Evolutionary conservation across 2,329 filamentous ascomycete species (phyloP), one percentile per base, ranked within the genome.

Genomic region (Fusarium incarnatum): DNA sequence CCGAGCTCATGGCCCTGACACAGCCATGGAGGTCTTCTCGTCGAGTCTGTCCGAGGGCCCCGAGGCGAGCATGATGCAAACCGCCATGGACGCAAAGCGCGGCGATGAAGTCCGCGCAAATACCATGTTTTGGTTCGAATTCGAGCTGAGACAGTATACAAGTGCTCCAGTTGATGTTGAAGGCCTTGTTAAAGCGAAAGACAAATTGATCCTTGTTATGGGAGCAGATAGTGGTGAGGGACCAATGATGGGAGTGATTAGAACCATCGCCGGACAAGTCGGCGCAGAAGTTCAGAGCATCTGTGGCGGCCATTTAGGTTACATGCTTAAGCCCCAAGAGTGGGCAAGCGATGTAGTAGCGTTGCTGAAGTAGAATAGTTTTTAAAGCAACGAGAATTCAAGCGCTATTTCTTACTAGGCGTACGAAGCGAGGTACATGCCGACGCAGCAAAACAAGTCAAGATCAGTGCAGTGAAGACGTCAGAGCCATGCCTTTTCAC

Each of bases 381-480:
- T 22, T 8, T 25, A 25, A 5, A 25, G 25, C 25, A 25, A 25
- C 25, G 25, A 9, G 6, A 25, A 2, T 8, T 4, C 30, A 2
- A 16, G 30, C 30, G 3, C 4, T 8, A 9, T 18, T 7, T 18
- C 9, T 10, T 18, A 34, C 16, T 10, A 10, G 16, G 16, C 2
- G 23, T 62, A 2, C 23, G 53, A 22, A 49, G 42, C 8, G 41
- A 22, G 0, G 50, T 56, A 2, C 57, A 48, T 2, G 30, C 40
- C 6, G 32, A 41, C 3, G 48, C 49, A 22, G 49, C 41, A 1
- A 56, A 48, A 4, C 52, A 37, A 5, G 41, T 49, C n/a, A 57
- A 58, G 59, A 56, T 49, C 46, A 32, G 3, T 8, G 59, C 44
- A 3, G 22, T 45, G 52, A 57, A 6, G 34, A 50, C 1, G 16